Percentiles rank a stretch among this genome's conserved stretches.
Evolutionary conservation across 371 early-diverging fungal genomes (phyloP).

Genomic region (Syncephalastrum sp.): DNA sequence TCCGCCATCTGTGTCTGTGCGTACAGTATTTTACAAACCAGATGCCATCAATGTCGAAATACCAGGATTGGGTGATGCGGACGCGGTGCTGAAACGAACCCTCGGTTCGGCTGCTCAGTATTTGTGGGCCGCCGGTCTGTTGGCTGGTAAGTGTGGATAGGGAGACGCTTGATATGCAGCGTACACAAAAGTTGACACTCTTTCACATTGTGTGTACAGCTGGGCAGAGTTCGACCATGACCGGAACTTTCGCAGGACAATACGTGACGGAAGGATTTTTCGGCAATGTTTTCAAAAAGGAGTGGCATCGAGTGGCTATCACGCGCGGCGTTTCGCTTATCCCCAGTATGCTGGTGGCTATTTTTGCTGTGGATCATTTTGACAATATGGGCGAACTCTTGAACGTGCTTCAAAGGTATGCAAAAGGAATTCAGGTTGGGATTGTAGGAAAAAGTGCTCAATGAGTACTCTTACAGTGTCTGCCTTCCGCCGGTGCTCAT

Average conservation of each 20-base stretch:
- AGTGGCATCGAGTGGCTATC: conserved; percentile 69
- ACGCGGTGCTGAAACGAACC: conserved; percentile 51
- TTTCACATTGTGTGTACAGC: conserved; percentile 24
- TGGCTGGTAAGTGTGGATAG: conserved; percentile 32
- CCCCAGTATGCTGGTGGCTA: conserved; percentile 66
- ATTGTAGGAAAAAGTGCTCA: neutral
- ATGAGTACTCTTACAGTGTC: conserved; percentile 33
- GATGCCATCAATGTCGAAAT: conserved; percentile 24
- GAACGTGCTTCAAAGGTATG: conserved; percentile 67
- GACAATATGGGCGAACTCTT: conserved; percentile 69
- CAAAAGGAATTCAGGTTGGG: neutral
- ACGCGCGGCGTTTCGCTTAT: conserved; percentile 69
- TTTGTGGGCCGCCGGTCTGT: conserved; percentile 67
- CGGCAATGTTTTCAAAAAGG: conserved; percentile 57
- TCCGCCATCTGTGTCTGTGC: neutral
- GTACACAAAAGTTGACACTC: neutral
- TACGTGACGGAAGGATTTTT: conserved; percentile 72
- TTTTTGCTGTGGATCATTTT: conserved; percentile 60
- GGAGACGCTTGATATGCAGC: neutral
- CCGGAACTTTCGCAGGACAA: conserved; percentile 77
- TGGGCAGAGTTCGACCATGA: conserved; percentile 76
- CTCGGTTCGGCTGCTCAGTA: conserved; percentile 60
- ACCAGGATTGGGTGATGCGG: conserved; percentile 64
- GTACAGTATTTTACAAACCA: conserved; percentile 52
- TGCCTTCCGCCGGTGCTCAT: conserved; percentile 73